Percentiles rank a stretch among this genome's conserved stretches.
These are phyloP conservation scores for Aspergillus sojae DNA, from an alignment of 2,329 filamentous ascomycete genomes.

Conservation along the genomic window DNA sequence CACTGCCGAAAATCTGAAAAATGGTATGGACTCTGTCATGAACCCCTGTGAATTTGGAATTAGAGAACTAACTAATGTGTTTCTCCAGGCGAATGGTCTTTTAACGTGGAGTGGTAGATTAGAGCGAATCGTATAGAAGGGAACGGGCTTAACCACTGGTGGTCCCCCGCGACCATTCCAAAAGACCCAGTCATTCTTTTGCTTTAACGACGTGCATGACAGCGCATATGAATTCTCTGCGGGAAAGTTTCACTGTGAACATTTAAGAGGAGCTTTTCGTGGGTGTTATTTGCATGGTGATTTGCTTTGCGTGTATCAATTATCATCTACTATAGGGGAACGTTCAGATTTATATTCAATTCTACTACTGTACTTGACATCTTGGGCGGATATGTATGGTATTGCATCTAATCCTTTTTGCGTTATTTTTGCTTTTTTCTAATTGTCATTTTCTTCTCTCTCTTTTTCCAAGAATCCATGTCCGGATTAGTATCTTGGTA, in stretches of 20 bases:
- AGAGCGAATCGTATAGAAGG: conserved; percentile 20
- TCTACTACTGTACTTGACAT: not conserved
- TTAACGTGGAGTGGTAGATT: conserved; percentile 47
- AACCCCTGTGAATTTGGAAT: not conserved
- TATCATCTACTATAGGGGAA: conserved; percentile 8
- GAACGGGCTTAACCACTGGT: conserved; percentile 13
- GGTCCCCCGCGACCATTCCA: not conserved
- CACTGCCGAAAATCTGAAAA: conserved; percentile 87
- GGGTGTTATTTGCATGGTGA: conserved; percentile 3
- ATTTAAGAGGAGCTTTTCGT: conserved; percentile 11
- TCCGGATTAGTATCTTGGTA: too few species aligned
- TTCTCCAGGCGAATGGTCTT: conserved; percentile 47
- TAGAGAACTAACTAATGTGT: conserved; percentile 10
- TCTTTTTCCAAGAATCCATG: not conserved
- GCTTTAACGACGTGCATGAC: conserved; percentile 30
- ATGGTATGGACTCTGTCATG: conserved; percentile 61
- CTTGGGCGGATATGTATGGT: not conserved
- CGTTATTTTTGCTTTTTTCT: not conserved
- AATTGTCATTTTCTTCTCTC: not conserved
- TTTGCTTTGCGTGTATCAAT: conserved; percentile 14
- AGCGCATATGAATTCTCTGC: conserved; percentile 21
- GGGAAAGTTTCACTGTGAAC: not conserved
- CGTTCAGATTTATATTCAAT: not conserved
- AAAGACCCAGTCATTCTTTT: not conserved
- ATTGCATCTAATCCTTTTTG: not conserved